Evolutionary conservation across 2,329 filamentous ascomycete genomes (phyloP).

Genomic region (Dothiorella sarmentorum): DNA sequence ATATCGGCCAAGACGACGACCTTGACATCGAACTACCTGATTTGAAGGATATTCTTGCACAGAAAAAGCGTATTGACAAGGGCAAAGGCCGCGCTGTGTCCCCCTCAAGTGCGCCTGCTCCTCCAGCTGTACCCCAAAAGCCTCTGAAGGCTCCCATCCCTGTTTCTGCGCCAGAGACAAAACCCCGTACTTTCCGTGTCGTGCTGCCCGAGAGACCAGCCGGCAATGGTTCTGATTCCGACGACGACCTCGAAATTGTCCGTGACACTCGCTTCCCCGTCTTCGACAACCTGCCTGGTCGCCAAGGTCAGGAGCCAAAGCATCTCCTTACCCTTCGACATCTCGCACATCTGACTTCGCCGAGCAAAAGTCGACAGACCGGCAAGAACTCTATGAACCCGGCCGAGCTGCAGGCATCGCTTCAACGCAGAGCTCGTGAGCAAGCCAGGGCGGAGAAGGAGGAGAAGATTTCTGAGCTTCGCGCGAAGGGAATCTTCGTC

Average conservation of each 20-base stretch:
- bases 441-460: constrained; percentile 78
- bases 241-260: constrained; percentile 64
- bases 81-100: constrained; percentile 56
- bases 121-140: not conserved
- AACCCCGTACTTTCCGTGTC: constrained; percentile 1
- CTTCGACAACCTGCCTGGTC: constrained; percentile 66
- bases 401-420: constrained; percentile 63
- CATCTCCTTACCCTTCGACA: constrained; percentile 67
- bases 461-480: constrained; percentile 71
- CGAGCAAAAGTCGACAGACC: constrained; percentile 49
- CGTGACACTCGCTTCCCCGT: constrained; percentile 45
- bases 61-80: constrained; percentile 47
- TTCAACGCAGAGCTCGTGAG: constrained; percentile 69
- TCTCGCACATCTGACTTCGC: constrained; percentile 69
- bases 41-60: constrained; percentile 29
- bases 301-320: constrained; percentile 59
- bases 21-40: constrained; percentile 27
- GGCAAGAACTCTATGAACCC: constrained; percentile 60
- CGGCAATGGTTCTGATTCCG: constrained; percentile 40
- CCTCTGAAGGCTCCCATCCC: not conserved
- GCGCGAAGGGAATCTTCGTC: constrained; percentile 74
- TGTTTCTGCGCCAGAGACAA: not conserved
- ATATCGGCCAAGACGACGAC: constrained; percentile 15
- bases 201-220: not conserved
- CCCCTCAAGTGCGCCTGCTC: not conserved